Percentiles rank a stretch among this genome's conserved stretches.
These are phyloP conservation scores for Xerophyta viscosa DNA, from an alignment of 106 monocot genomes.

Conservation along the genomic window DNA sequence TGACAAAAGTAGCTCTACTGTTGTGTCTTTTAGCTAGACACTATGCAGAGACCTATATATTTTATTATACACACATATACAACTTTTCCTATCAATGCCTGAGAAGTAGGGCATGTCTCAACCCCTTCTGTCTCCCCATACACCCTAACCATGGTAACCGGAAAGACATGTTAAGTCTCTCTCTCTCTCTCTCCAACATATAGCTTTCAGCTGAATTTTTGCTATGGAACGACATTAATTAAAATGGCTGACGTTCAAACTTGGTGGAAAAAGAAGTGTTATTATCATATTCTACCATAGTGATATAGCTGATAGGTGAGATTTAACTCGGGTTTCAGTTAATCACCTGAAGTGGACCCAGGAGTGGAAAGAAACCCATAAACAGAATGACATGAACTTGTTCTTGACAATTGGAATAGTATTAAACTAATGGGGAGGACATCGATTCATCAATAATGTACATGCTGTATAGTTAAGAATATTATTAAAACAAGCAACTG, in stretches of 20 bases:
- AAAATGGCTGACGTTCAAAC: too few species aligned
- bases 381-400: conserved; percentile 8
- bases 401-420: conserved; percentile 6
- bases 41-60: conserved; percentile 10
- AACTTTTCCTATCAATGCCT: conserved; percentile 13
- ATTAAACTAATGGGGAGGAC: background rate
- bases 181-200: conserved; percentile 4
- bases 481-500: too few species aligned
- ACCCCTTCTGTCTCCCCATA: too few species aligned
- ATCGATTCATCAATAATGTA: background rate
- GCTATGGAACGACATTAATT: too few species aligned
- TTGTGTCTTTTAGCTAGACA: conserved; percentile 16
- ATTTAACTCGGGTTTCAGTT: conserved; percentile 13
- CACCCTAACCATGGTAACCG: too few species aligned
- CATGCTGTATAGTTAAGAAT: too few species aligned
- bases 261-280: too few species aligned
- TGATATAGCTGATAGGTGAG: background rate
- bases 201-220: too few species aligned
- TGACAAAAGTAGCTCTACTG: conserved; percentile 20
- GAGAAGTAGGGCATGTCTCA: background rate
- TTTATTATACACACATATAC: background rate
- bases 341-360: conserved; percentile 11
- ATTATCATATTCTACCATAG: too few species aligned
- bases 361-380: conserved; percentile 1
- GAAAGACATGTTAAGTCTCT: too few species aligned